Conservation (phyloP, 176 grass and related monocot species). For the Oryza meridionalis region DNA sequence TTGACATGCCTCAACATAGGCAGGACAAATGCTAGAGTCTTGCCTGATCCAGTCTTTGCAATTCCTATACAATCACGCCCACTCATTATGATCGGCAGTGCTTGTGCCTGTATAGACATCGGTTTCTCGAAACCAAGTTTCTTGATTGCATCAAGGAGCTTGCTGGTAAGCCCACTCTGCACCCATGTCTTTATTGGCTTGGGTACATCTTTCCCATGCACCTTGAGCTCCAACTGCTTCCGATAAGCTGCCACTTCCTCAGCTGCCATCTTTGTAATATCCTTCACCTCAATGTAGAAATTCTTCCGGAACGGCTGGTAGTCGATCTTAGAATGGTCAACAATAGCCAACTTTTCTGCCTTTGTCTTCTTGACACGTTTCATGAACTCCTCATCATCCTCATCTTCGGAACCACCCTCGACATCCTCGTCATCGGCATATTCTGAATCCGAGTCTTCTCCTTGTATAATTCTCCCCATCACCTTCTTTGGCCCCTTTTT, state of each 20-base stretch:
- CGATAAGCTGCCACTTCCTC: conserved; percentile 76
- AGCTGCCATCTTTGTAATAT: conserved; percentile 72
- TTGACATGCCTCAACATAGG: conserved; percentile 98
- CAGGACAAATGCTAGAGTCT: conserved; percentile 95
- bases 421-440: conserved; percentile 53
- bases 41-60: conserved; percentile 95
- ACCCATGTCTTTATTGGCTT: conserved; percentile 95
- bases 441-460: conserved; percentile 79
- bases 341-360: conserved; percentile 84
- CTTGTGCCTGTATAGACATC: conserved; percentile 92
- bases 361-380: conserved; percentile 97
- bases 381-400: conserved; percentile 90
- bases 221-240: conserved; percentile 86
- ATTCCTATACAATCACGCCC: conserved; percentile 96
- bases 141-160: conserved; percentile 96
- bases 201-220: conserved; percentile 92
- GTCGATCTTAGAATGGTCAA: conserved; percentile 95
- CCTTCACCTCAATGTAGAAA: conserved; percentile 93
- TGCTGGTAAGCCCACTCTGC: conserved; percentile 86
- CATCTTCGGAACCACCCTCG: conserved; percentile 60
- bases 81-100: conserved; percentile 87
- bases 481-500: conserved; percentile 47
- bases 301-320: conserved; percentile 87
- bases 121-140: conserved; percentile 94
- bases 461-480: conserved; percentile 78